Base-by-base conservation (phyloP, 352 stramenopile species). In the Phytopythium mirpurense region DNA sequence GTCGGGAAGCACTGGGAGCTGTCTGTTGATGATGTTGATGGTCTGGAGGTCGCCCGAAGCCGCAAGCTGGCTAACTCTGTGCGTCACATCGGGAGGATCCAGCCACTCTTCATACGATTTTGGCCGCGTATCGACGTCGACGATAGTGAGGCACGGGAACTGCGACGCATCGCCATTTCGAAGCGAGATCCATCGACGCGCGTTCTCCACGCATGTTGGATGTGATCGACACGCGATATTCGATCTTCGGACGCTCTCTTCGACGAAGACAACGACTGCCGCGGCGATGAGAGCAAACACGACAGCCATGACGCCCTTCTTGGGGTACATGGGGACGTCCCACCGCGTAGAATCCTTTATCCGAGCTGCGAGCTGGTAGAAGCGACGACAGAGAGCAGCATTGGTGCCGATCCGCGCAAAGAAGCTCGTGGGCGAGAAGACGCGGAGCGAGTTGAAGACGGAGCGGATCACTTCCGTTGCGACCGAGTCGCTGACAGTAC, bases 381-480 rank as follows among this genome's bases (percentile, higher is more conserved):
- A 54, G n/a, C 67, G 57, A 3, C 54, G 48, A 23, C 57, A 70
- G n/a, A 80, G 29, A 0, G 58, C 53, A 0, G 57, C 11, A 27
- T 72, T 63, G 1, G 68, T 65, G 0, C 70, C 67, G 4, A 77
- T 51, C 0, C 62, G 59, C 0, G 57, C 56, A 27, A 74, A 66
- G 8, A 70, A 56, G 21, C 62, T 49, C 9, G 67, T 24, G 0
- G 35, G 14, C 7, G 67, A 69, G 15, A 43, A 26, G 27, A 74
- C 62, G 2, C 70, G 67, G 0, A 76, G 51, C 8, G 60, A 74
- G 42, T 73, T 62, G 11, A 79, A 55, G 2, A 26, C 62, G 21
- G 63, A 46, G 23, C 53, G 57, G 47, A 72, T 61, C 37, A 67
- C 49, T 6, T 58, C 59, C 10, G 57, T 44, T 42, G 72, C 51